Base-by-base conservation (phyloP, 306 rosid genomes). In the Astragalus glycyphyllos region DNA sequence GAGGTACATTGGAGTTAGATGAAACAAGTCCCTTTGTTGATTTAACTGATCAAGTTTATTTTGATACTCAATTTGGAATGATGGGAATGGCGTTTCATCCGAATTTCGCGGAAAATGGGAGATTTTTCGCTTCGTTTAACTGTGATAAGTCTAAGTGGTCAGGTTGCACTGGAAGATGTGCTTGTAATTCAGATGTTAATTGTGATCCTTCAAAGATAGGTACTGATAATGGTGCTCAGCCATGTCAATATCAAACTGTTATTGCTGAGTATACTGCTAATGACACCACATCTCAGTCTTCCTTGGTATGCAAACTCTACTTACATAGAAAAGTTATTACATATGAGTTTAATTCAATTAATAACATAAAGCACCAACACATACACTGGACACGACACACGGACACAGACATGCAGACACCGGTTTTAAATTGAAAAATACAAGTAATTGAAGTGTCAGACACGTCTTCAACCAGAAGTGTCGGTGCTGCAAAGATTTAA, bases 21-120 rank as follows among this genome's bases (percentile, higher is more conserved):
- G 89, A 85, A 62, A 80, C 96, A 11, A 84, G 81, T 61, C 91
- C 98, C 8, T 92, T 92, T 79, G 79, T 90, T 56, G 98, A 92
- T 79, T 81, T 90, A 41, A 92, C 96, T 5, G 98, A 92, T 63
- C 83, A 68, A 58, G 91, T 92, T 66, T 71, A 86, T 75, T 82
- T 85, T 7, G 92, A 90, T 61, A 82, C 89, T 65, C 29, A 3
- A 44, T 88, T 88, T 76, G 98, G 98, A 48, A 82, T 90, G 97
- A 85, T 92, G 96, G 92, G 98, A 11, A 84, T 92, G 80, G 97
- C 97, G 32, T 92, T 92, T 81, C 98, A 92, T 79, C 98, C 98
- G 1, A 79, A 90, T 47, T 92, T 92, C 5, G 78, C 77, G 0
- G 58, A 85, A 41, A 92, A 92, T 49, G 98, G 98, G 7, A 74